A percentile compares a stretch with the other conserved stretches of the same genome.
Evolutionary conservation across 768 basidiomycete genomes (phyloP).

Genomic region (Nidularia sp.): DNA sequence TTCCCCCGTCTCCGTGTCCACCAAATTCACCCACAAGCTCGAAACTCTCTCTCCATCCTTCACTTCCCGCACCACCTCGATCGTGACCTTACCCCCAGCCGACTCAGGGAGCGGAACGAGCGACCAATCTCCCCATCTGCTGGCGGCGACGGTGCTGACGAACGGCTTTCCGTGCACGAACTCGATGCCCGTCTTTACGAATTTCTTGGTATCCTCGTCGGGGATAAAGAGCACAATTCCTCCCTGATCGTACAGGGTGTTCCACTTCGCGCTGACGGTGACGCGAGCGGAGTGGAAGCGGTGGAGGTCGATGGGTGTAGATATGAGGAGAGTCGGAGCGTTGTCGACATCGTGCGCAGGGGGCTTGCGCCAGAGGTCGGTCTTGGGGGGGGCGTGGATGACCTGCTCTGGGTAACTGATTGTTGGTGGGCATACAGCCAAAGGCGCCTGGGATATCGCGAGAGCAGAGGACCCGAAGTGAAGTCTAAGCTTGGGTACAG

Average conservation of each 20-base stretch:
- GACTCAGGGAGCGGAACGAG: constrained; percentile 19
- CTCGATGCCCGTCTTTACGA: constrained; percentile 27
- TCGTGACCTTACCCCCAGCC: constrained; percentile 18
- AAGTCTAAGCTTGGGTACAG: constrained; percentile 18
- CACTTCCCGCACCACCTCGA: constrained; percentile 22
- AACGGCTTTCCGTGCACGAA: constrained; percentile 22
- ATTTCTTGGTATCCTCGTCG: constrained; percentile 25
- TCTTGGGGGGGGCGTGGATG: constrained; percentile 19
- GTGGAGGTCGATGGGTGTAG: constrained; percentile 21
- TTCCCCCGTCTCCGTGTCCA: constrained; percentile 24
- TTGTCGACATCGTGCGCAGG: constrained; percentile 24
- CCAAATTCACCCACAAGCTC: constrained; percentile 25
- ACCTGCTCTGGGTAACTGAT: constrained; percentile 17
- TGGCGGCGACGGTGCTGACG: constrained; percentile 23
- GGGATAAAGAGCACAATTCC: constrained; percentile 26
- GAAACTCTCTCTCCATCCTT: constrained; percentile 22
- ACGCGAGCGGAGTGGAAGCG: constrained; percentile 24
- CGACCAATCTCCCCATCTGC: constrained; percentile 26
- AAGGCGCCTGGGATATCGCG: constrained; percentile 19
- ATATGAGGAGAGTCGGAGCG: constrained; percentile 20
- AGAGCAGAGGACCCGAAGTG: constrained; percentile 26
- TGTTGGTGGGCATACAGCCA: constrained; percentile 10
- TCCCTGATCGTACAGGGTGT: constrained; percentile 24
- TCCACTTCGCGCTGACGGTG: constrained; percentile 21
- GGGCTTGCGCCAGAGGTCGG: constrained; percentile 29